These are phyloP conservation scores for Psilocybe subaeruginosa DNA, from an alignment of 768 basidiomycete genomes.

Conservation along the genomic window DNA sequence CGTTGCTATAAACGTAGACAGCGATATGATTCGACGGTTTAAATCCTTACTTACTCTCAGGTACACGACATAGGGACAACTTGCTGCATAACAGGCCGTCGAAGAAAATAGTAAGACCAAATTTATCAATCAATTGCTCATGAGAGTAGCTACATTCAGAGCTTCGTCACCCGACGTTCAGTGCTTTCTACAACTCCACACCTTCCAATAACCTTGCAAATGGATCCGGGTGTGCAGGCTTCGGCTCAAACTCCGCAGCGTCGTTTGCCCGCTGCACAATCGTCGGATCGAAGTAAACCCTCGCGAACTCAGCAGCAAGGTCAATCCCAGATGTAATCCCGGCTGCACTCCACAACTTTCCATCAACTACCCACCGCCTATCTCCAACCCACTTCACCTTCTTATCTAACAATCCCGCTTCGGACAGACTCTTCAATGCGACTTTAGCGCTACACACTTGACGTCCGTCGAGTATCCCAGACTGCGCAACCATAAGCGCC, in stretches of 20 bases:
- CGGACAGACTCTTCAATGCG: conserved; percentile 11
- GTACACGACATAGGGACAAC: too few relatives aligned
- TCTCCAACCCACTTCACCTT: conserved; percentile 30
- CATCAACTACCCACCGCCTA: conserved; percentile 26
- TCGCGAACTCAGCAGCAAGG: conserved; percentile 28
- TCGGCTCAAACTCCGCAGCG: conserved; percentile 23
- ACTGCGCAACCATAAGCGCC: conserved; percentile 20
- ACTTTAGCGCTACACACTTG: conserved; percentile 25
- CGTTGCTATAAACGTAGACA: too few relatives aligned
- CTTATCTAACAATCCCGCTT: conserved; percentile 15
- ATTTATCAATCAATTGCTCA: too few relatives aligned
- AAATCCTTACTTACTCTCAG: too few relatives aligned
- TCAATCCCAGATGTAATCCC: conserved; percentile 30
- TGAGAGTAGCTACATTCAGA: too few relatives aligned
- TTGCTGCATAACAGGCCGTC: too few relatives aligned
- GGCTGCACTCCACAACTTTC: conserved; percentile 31
- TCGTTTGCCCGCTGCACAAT: conserved; percentile 20
- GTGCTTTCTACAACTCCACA: conserved; percentile 10
- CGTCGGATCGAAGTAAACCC: conserved; percentile 22
- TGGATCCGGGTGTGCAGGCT: conserved; percentile 25
- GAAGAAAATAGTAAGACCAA: too few relatives aligned
- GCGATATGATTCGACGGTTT: too few relatives aligned
- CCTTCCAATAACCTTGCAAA: conserved; percentile 25
- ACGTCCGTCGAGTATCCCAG: conserved; percentile 25
- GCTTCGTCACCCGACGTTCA: too few relatives aligned